Conservation (phyloP, 2,329 filamentous ascomycete genomes). For the Drechslerella dactyloides region DNA sequence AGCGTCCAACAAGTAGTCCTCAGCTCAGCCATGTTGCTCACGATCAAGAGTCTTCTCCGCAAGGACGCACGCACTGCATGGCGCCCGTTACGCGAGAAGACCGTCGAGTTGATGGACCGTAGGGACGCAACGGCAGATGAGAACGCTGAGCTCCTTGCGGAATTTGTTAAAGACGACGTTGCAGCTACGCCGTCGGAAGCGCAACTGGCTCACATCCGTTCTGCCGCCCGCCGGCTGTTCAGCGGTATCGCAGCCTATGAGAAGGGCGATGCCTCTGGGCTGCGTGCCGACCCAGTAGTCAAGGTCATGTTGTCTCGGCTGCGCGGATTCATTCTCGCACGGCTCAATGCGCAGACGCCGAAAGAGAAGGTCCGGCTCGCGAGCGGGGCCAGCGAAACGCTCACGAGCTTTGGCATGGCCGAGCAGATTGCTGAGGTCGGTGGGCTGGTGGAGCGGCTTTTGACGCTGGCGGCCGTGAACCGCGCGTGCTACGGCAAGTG, state of each 20-base stretch:
- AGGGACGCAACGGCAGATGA: slow-evolving; percentile 14
- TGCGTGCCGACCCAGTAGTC: slow-evolving; percentile 52
- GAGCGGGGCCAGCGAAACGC: slow-evolving; percentile 51
- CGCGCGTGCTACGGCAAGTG: slow-evolving; percentile 50
- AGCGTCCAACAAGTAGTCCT: slow-evolving; percentile 72
- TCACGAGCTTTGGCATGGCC: slow-evolving; percentile 53
- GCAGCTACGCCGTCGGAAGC: slow-evolving; percentile 37
- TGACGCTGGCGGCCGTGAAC: slow-evolving; percentile 48
- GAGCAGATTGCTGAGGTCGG: slow-evolving; percentile 54
- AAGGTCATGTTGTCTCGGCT: slow-evolving; percentile 53
- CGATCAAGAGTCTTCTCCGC: slow-evolving; percentile 82
- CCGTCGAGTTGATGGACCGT: slow-evolving; percentile 34
- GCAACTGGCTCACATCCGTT: slow-evolving; percentile 51
- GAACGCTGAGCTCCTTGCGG: slow-evolving; percentile 25
- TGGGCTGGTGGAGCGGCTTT: slow-evolving; percentile 46
- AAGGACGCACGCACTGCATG: slow-evolving; percentile 78
- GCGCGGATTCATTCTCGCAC: slow-evolving; percentile 50
- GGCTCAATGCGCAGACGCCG: slow-evolving; percentile 52
- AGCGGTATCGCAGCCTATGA: slow-evolving; percentile 44
- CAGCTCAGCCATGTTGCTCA: slow-evolving; percentile 75
- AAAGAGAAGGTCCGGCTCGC: slow-evolving; percentile 53
- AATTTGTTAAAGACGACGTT: slow-evolving; percentile 27
- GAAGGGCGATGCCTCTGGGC: slow-evolving; percentile 39
- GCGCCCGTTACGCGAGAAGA: slow-evolving; percentile 63
- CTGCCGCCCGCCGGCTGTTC: slow-evolving; percentile 49